Evolutionary conservation across 1,284 basidiomycete genomes (phyloP), one percentile per base, ranked within the genome.

Genomic region (Afroboletus lepidellus): DNA sequence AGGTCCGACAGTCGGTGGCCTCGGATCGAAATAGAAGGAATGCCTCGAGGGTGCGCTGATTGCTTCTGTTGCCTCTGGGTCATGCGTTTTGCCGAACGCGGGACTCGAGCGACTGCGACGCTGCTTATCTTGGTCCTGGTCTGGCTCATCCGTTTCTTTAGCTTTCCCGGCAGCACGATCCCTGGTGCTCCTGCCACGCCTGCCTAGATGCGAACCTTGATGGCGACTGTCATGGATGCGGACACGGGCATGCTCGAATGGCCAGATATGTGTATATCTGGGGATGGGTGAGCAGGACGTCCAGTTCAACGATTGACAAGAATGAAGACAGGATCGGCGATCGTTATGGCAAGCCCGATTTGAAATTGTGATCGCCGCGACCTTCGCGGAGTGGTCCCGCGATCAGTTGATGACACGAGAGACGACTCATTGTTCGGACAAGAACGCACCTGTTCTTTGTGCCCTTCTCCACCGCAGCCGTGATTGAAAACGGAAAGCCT

Each of bases 391-490:
- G 1, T 39, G 8, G 15, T 23, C 16, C 37, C 38, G 38, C 38
- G 15, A n/a, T 24, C 21, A 20, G 50, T 27, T 15, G 33, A 36
- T 15, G 24, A 27, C 24, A 48, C 50, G 30, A 41, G 39, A 42
- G 13, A 44, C 16, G 32, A 36, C 50, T 48, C 8, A 45, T 29
- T 13, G 7, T 72, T 80, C 38, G 49, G 87, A 18, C 0, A 27
- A 42, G n/a, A 7, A 75, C 83, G 43, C 51, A 91, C 91, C 88
- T 79, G 63, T 98, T 98, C 77, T 98, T 95, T 12, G 85, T 79
- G 12, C 96, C 96, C 60, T 96, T 92, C 73, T 98, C 96, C 5
- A 99, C 81, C 3, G 93, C 96, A 5, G 96, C 96, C 1, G 92
- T 94, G 60, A 99, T 99, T 55, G 92, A 94, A 70, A 89, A 98